These are phyloP conservation scores for Fusarium scirpi DNA, from an alignment of 2,329 filamentous ascomycete species.

Conservation along the genomic window DNA sequence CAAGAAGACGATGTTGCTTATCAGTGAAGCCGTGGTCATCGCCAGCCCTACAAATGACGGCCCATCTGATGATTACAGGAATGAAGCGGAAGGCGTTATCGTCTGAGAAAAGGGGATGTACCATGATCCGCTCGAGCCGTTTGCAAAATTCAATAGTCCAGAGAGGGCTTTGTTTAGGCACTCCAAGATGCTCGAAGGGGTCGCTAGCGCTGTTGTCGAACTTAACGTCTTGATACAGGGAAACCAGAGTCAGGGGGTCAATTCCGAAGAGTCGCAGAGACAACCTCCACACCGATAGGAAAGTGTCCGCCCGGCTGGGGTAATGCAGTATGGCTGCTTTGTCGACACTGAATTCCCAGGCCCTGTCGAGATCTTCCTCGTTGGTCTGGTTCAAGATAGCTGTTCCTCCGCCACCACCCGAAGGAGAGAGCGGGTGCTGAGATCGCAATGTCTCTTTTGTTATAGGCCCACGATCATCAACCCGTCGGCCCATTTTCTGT, in stretches of 20 bases:
- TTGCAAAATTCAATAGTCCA: background rate
- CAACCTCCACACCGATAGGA: background rate
- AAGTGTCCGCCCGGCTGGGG: fast-evolving
- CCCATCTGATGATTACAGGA: conserved; percentile 1
- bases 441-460: background rate
- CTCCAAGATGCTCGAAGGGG: background rate
- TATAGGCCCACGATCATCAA: background rate
- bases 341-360: background rate
- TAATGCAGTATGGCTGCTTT: background rate
- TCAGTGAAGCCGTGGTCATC: background rate
- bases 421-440: background rate
- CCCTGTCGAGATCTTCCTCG: background rate
- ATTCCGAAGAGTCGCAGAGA: background rate
- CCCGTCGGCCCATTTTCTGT: background rate
- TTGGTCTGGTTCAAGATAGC: background rate
- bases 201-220: background rate
- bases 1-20: background rate
- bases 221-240: background rate
- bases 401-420: background rate
- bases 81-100: background rate
- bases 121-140: background rate
- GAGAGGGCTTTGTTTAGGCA: background rate
- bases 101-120: conserved; percentile 1
- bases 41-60: background rate
- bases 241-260: background rate